phyloP scores from a whole-genome alignment of 495 filamentous ascomycete species.

The Wilcoxina mikolae region DNA sequence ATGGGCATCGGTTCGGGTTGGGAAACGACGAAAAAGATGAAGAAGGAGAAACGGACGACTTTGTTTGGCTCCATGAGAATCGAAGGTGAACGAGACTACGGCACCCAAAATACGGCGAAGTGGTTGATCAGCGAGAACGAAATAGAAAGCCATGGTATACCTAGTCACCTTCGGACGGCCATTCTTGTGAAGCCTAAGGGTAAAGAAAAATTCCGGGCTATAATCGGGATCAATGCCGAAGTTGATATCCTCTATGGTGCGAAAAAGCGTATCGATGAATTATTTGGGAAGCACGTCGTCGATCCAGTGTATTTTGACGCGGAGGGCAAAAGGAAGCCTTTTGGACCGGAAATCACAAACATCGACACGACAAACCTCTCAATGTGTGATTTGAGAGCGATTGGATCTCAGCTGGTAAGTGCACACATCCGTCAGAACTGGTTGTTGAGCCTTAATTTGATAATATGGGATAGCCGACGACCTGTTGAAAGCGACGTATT shows the following conservation, averaged over 20 bases:
- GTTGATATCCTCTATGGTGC: conserved; percentile 1
- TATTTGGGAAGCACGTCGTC: not conserved
- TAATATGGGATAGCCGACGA: no score
- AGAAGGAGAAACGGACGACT: not conserved
- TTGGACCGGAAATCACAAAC: not conserved
- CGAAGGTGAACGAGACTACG: not conserved
- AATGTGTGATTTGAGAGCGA: no score
- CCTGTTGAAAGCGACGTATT: no score
- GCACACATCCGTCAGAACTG: no score
- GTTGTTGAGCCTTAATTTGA: no score
- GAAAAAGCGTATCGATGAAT: not conserved
- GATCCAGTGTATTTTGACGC: not conserved
- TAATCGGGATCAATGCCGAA: not conserved
- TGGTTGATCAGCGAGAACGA: conserved; percentile 8
- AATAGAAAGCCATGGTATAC: not conserved
- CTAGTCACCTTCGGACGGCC: not conserved
- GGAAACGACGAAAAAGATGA: not conserved
- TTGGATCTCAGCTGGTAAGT: no score
- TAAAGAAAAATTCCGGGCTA: not conserved
- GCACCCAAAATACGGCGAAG: not conserved
- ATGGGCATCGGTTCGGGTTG: not conserved
- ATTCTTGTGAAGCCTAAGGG: conserved; percentile 1
- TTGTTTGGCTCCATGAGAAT: not conserved
- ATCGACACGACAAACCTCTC: not conserved
- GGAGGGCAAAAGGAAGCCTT: not conserved